Evolutionary conservation across 805 yeast species (phyloP), one percentile per base, ranked within the genome.

Genomic region (Myxozyma sirexii): DNA sequence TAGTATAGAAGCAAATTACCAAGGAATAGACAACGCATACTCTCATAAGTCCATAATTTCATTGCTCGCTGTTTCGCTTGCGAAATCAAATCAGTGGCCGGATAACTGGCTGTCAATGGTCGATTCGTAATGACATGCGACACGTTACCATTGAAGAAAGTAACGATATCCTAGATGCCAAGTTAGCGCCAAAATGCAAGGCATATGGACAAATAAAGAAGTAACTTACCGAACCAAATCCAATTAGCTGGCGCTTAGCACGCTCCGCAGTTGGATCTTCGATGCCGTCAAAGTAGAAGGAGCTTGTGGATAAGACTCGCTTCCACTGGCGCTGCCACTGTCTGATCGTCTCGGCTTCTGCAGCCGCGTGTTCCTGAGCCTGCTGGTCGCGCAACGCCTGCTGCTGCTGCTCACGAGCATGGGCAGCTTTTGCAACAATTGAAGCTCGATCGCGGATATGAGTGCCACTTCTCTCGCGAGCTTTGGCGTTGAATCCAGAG

Each of bases 1-100:
- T 33, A 44, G 41, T n/a, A 15, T 19, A 6, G 24, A 19, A 21
- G 26, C 29, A n/a, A 17, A 21, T 6, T 46, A 24, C 33, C 12
- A 31, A 7, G 2, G 19, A n/a, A 37, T n/a, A n/a, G 46, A 12
- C n/a, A 27, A 21, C 4, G 3, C 65, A 17, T 62, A 62, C 65
- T 93, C 57, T 90, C 96, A 68, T 83, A 85, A 41, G 86, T 83
- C 97, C 97, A 93, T 24, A 92, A 87, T 72, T 92, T 90, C 72
- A 87, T 82, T 61, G 83, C 84, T 54, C 79, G 80, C 50, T 77
- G 78, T 33, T 75, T 72, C 4, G 92, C 96, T 63, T 83, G 80
- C 54, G 81, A 77, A 66, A 90, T 81, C 7, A 90, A 84, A 71
- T 92, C 96, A 59, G 73, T 69, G 64, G 59, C 35, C 17, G 68